Evolutionary conservation across 2,329 filamentous ascomycete genomes (phyloP).

Genomic region (Aspergillus terreus): DNA sequence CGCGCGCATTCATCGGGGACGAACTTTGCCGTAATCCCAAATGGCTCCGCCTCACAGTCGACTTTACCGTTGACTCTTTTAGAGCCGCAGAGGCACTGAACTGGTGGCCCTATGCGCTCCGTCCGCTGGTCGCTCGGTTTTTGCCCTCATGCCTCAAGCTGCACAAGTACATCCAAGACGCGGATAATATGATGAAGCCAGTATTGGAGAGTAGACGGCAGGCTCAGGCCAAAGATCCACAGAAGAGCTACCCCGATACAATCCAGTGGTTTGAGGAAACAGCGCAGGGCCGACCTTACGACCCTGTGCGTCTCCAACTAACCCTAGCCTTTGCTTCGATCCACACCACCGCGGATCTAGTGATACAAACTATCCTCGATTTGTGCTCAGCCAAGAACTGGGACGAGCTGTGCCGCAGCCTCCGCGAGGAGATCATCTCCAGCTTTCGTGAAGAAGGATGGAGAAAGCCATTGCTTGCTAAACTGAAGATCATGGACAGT

Average conservation of each 20-base stretch:
- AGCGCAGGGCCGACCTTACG: slow-evolving; percentile 17
- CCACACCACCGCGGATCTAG: slow-evolving; percentile 21
- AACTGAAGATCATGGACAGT: slow-evolving; percentile 42
- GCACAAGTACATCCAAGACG: slow-evolving; percentile 5
- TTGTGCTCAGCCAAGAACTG: slow-evolving; percentile 6
- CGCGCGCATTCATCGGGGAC: slow-evolving; percentile 21
- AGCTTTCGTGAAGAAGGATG: slow-evolving; percentile 21
- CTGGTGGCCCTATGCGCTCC: slow-evolving; percentile 7
- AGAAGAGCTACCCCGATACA: slow-evolving; percentile 13
- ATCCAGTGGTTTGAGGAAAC: slow-evolving; percentile 24
- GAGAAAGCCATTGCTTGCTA: slow-evolving; percentile 35
- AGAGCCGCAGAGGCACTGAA: slow-evolving; percentile 7
- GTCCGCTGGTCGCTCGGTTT: slow-evolving; percentile 5
- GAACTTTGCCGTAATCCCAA: slow-evolving; percentile 18
- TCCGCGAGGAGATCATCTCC: slow-evolving; percentile 18
- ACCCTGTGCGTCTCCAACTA: slow-evolving; percentile 17
- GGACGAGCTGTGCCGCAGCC: slow-evolving; percentile 3
- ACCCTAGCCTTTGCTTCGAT: slow-evolving; percentile 20
- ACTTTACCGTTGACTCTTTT: slow-evolving; percentile 21
- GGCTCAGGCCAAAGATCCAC: neutral
- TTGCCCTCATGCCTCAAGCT: slow-evolving; percentile 11
- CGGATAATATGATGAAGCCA: slow-evolving; percentile 8
- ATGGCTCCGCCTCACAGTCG: slow-evolving; percentile 25
- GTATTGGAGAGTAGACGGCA: slow-evolving; percentile 4
- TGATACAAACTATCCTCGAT: slow-evolving; percentile 19